Conservation (phyloP, 2,329 filamentous ascomycete species). For the Triangularia verruculosa region DNA sequence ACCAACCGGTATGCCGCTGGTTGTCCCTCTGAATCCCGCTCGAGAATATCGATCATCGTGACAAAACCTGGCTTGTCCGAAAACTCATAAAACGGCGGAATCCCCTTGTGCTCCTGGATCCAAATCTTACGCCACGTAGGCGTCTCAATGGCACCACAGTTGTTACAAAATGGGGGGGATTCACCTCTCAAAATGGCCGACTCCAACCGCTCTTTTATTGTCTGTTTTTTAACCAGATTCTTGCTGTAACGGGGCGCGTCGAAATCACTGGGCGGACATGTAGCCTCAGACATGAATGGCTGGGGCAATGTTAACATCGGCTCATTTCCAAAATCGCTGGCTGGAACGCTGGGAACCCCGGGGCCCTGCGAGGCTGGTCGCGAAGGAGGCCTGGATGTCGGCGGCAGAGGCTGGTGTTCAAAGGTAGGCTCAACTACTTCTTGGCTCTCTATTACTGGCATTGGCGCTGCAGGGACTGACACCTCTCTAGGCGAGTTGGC, state of each 20-base stretch:
- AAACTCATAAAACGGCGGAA: constrained; percentile 66
- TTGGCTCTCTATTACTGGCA: constrained; percentile 2
- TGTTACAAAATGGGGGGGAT: constrained; percentile 83
- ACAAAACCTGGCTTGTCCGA: constrained; percentile 71
- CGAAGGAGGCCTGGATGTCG: constrained; percentile 19
- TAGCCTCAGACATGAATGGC: constrained; percentile 27
- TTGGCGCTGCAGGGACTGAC: not conserved
- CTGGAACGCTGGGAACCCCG: constrained; percentile 39
- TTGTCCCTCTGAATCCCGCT: constrained; percentile 60
- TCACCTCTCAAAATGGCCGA: constrained; percentile 71
- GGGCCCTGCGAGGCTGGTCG: constrained; percentile 15
- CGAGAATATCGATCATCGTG: constrained; percentile 68
- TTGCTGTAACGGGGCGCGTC: constrained; percentile 55
- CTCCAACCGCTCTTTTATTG: constrained; percentile 58
- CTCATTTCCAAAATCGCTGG: constrained; percentile 45
- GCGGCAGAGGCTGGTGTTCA: not conserved
- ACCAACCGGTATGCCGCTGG: constrained; percentile 69
- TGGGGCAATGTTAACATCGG: constrained; percentile 31
- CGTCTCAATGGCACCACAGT: constrained; percentile 93
- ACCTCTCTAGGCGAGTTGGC: not conserved
- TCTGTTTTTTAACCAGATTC: constrained; percentile 61
- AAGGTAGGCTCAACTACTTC: constrained; percentile 13
- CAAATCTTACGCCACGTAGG: constrained; percentile 95
- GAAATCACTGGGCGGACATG: constrained; percentile 44
- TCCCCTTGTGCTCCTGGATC: constrained; percentile 70